These are phyloP conservation scores for Suillus brevipes DNA, from an alignment of 768 basidiomycete genomes.

Conservation along the genomic window DNA sequence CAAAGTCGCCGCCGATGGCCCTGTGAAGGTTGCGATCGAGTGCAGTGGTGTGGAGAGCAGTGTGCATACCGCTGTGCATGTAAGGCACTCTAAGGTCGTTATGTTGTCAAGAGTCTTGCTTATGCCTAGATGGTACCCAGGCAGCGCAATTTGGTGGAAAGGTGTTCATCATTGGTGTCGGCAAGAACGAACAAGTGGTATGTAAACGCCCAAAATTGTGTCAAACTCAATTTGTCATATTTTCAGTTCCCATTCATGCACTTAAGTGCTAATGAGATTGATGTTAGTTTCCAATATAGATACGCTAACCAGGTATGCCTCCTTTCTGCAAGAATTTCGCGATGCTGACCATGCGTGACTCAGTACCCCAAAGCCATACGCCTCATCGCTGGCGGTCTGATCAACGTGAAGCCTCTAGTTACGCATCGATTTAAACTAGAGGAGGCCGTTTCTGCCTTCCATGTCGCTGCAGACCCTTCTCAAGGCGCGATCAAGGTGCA, in stretches of 20 bases:
- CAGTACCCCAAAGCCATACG: slow-evolving; percentile 85
- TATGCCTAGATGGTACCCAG: slow-evolving; percentile 28
- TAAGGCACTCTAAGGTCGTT: slow-evolving; percentile 27
- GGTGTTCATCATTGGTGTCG: slow-evolving; percentile 71
- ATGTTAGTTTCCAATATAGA: slow-evolving; percentile 67
- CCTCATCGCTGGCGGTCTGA: slow-evolving; percentile 72
- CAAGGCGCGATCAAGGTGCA: slow-evolving; percentile 73
- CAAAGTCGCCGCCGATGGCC: slow-evolving; percentile 49
- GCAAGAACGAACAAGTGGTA: slow-evolving; percentile 61
- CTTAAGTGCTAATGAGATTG: slow-evolving; percentile 68
- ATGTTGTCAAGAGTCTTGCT: background rate
- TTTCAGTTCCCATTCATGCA: slow-evolving; percentile 71
- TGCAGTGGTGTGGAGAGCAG: slow-evolving; percentile 68
- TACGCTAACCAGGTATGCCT: slow-evolving; percentile 57
- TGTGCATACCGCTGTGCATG: slow-evolving; percentile 57
- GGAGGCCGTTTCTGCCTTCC: slow-evolving; percentile 76
- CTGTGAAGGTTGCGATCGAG: slow-evolving; percentile 55
- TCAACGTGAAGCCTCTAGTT: slow-evolving; percentile 76
- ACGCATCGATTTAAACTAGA: slow-evolving; percentile 74
- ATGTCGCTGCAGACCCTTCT: slow-evolving; percentile 65
- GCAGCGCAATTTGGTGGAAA: slow-evolving; percentile 66
- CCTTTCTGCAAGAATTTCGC: background rate
- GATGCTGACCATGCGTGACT: background rate
- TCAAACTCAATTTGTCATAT: background rate
- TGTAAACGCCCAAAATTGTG: background rate